A percentile compares a stretch with the other conserved stretches of the same genome.
Evolutionary conservation across 192 early-diverging fungal species (phyloP).

Genomic region (Rhizophagus clarus): DNA sequence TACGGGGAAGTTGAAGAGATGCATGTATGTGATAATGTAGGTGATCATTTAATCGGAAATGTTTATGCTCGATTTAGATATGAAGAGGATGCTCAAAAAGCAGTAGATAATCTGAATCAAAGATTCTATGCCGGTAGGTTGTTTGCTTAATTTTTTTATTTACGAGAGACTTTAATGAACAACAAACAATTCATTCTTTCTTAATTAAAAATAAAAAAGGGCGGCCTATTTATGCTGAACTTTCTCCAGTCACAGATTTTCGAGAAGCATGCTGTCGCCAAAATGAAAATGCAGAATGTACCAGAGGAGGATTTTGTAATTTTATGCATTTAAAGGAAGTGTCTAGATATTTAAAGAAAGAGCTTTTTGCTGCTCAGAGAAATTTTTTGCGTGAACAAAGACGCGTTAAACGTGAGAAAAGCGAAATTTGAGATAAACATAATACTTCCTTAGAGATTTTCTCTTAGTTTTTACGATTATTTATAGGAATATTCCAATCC

Average conservation of each 20-base stretch:
- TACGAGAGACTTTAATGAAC: not conserved
- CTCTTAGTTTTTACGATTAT: not conserved
- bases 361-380: constrained; percentile 82
- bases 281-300: constrained; percentile 93
- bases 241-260: constrained; percentile 97
- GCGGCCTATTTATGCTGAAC: constrained; percentile 91
- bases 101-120: constrained; percentile 89
- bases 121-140: constrained; percentile 85
- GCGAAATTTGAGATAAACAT: constrained; percentile 25
- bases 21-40: constrained; percentile 97
- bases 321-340: constrained; percentile 98
- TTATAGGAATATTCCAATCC: too few relatives aligned
- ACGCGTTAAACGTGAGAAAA: constrained; percentile 42
- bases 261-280: constrained; percentile 98
- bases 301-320: constrained; percentile 95
- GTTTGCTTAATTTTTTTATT: not conserved
- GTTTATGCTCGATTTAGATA: constrained; percentile 91
- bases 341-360: constrained; percentile 71
- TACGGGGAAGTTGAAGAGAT: constrained; percentile 97
- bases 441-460: too few relatives aligned
- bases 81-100: constrained; percentile 93
- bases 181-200: not conserved
- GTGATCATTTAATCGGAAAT: constrained; percentile 97
- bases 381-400: constrained; percentile 54
- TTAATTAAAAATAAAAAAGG: constrained; percentile 41